phyloP scores from a whole-genome alignment of 306 rosid species.

The Lupinus albus region DNA sequence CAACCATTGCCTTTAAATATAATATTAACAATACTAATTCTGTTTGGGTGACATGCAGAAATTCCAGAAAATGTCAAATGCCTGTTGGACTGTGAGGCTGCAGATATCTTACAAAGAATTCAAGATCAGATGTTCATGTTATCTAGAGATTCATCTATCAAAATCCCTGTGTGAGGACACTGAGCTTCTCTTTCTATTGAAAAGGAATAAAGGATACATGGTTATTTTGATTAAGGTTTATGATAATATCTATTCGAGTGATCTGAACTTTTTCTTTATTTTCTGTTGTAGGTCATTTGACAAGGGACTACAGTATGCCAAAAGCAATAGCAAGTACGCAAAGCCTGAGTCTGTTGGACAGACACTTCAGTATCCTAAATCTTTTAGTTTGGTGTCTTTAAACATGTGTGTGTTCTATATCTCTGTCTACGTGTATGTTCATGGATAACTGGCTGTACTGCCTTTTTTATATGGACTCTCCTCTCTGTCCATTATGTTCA shows the following conservation, averaged over 20 bases:
- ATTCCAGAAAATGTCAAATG: constrained; percentile 72
- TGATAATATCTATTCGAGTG: constrained; percentile 9
- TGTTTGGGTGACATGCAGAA: constrained; percentile 53
- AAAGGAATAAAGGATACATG: constrained; percentile 26
- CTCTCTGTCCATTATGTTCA: constrained; percentile 16
- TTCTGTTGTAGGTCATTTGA: constrained; percentile 67
- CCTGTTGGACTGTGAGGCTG: constrained; percentile 88
- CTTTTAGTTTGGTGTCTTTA: background rate
- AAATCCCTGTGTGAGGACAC: constrained; percentile 65
- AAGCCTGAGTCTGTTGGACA: constrained; percentile 55
- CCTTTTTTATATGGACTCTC: constrained; percentile 8
- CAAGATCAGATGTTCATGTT: constrained; percentile 69
- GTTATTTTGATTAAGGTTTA: constrained; percentile 17
- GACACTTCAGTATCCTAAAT: constrained; percentile 80
- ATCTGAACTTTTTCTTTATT: constrained; percentile 34
- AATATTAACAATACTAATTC: constrained; percentile 21
- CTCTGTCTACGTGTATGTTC: constrained; percentile 5
- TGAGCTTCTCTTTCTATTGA: constrained; percentile 20
- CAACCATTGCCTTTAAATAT: background rate
- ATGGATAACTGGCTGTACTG: constrained; percentile 17
- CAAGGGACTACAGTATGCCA: constrained; percentile 79
- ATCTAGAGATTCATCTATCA: constrained; percentile 76
- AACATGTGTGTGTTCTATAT: background rate
- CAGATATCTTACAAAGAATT: constrained; percentile 64
- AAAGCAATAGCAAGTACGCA: constrained; percentile 52